phyloP scores from a whole-genome alignment of 1,284 basidiomycete genomes.

The Rugosomyces carneus region DNA sequence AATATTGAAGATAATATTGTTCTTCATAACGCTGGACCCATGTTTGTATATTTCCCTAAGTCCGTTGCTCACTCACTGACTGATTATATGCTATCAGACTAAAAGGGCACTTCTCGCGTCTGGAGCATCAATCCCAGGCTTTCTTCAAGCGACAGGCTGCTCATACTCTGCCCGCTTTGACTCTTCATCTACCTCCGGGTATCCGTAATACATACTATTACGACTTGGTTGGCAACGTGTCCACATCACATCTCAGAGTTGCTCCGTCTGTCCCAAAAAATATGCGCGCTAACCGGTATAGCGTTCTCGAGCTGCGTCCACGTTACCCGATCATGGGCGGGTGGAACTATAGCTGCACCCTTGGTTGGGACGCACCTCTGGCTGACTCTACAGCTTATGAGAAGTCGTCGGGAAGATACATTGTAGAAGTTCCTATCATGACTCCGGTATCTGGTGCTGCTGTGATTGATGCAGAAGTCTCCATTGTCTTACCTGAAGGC shows the following conservation, averaged over 20 bases:
- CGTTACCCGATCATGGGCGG: slow-evolving; percentile 93
- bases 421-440: slow-evolving; percentile 83
- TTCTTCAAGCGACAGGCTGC: slow-evolving; percentile 61
- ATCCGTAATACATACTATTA: slow-evolving; percentile 83
- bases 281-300: slow-evolving; percentile 46
- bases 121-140: slow-evolving; percentile 75
- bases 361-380: slow-evolving; percentile 89
- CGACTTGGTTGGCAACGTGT: slow-evolving; percentile 94
- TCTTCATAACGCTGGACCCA: slow-evolving; percentile 83
- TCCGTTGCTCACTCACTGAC: not conserved
- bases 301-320: slow-evolving; percentile 77
- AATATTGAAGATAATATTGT: slow-evolving; percentile 88
- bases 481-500: slow-evolving; percentile 88
- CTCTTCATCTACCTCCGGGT: slow-evolving; percentile 75
- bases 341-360: slow-evolving; percentile 95
- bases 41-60: slow-evolving; percentile 44
- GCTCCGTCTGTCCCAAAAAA: slow-evolving; percentile 57
- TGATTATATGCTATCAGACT: slow-evolving; percentile 48
- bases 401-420: slow-evolving; percentile 51
- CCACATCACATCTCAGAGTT: slow-evolving; percentile 81
- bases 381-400: slow-evolving; percentile 67
- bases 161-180: slow-evolving; percentile 67
- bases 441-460: slow-evolving; percentile 78
- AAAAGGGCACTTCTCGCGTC: slow-evolving; percentile 93
- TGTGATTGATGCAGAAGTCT: slow-evolving; percentile 75